Evolutionary conservation across 2,329 filamentous ascomycete species (phyloP).

Genomic region (Xylaria hypoxylon): DNA sequence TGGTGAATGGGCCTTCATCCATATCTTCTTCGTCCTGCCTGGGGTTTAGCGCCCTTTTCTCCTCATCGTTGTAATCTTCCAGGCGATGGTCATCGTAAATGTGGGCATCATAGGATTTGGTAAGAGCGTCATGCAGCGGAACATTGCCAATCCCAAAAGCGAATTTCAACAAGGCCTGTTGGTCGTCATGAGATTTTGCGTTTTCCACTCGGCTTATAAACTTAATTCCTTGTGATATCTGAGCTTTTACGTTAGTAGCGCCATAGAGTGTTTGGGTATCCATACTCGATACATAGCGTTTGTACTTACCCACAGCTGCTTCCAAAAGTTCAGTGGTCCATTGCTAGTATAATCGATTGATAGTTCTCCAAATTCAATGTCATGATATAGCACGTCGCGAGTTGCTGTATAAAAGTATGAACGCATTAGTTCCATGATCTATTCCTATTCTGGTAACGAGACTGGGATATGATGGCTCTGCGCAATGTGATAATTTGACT

Average conservation of each 20-base stretch:
- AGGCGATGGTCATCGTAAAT: background rate
- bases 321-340: background rate
- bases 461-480: no score
- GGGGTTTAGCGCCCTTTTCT: background rate
- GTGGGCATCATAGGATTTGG: background rate
- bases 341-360: slow-evolving; percentile 9
- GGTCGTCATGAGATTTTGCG: background rate
- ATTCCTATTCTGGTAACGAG: no score
- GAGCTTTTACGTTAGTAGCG: no score
- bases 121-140: background rate
- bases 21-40: background rate
- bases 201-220: background rate
- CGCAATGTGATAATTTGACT: background rate
- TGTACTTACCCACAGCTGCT: background rate
- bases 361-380: slow-evolving; percentile 33
- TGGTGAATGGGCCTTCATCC: background rate
- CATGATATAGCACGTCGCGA: slow-evolving; percentile 32
- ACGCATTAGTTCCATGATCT: no score
- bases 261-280: no score
- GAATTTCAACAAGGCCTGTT: background rate
- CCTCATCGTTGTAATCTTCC: background rate
- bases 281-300: no score
- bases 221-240: slow-evolving; percentile 5
- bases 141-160: background rate
- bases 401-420: slow-evolving; percentile 26